phyloP scores from a whole-genome alignment of 2,329 filamentous ascomycete genomes.

The Myriosclerotinia duriaeana region DNA sequence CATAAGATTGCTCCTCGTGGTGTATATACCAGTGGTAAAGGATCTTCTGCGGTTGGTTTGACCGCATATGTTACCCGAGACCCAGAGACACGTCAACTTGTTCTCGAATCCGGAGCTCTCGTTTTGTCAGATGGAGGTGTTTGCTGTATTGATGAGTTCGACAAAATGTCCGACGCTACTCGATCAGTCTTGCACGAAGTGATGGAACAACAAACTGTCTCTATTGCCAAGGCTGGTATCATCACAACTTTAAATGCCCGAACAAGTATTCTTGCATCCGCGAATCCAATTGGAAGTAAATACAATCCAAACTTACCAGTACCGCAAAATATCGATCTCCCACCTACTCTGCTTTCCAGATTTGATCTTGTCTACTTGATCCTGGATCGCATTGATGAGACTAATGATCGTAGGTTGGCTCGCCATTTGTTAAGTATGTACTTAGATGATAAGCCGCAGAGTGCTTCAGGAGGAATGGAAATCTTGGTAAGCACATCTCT shows the following conservation, averaged over 20 bases:
- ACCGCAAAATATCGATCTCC: slow-evolving; percentile 96
- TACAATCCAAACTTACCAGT: slow-evolving; percentile 96
- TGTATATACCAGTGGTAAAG: slow-evolving; percentile 75
- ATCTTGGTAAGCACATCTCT: slow-evolving; percentile 64
- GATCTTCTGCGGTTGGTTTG: slow-evolving; percentile 72
- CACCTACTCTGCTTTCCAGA: slow-evolving; percentile 88
- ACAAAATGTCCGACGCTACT: slow-evolving; percentile 76
- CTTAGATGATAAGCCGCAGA: slow-evolving; percentile 88
- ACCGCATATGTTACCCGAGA: slow-evolving; percentile 77
- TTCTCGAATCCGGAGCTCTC: slow-evolving; percentile 72
- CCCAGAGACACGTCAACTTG: slow-evolving; percentile 69
- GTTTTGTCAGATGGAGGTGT: slow-evolving; percentile 73
- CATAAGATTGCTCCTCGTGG: slow-evolving; percentile 95
- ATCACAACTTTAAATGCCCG: slow-evolving; percentile 90
- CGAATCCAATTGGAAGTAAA: slow-evolving; percentile 96
- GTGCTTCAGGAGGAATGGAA: slow-evolving; percentile 70
- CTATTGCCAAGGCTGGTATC: slow-evolving; percentile 75
- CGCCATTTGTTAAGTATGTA: slow-evolving; percentile 96
- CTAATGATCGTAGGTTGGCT: slow-evolving; percentile 81
- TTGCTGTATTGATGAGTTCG: slow-evolving; percentile 78
- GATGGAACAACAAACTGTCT: slow-evolving; percentile 79
- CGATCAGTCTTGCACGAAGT: slow-evolving; percentile 76
- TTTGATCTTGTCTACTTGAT: slow-evolving; percentile 98
- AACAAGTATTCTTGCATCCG: slow-evolving; percentile 92
- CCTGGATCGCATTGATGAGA: slow-evolving; percentile 89